Percentiles rank a stretch among this genome's conserved stretches.
phyloP scores from a whole-genome alignment of 257 asterid species.

The Cordia subcordata region DNA sequence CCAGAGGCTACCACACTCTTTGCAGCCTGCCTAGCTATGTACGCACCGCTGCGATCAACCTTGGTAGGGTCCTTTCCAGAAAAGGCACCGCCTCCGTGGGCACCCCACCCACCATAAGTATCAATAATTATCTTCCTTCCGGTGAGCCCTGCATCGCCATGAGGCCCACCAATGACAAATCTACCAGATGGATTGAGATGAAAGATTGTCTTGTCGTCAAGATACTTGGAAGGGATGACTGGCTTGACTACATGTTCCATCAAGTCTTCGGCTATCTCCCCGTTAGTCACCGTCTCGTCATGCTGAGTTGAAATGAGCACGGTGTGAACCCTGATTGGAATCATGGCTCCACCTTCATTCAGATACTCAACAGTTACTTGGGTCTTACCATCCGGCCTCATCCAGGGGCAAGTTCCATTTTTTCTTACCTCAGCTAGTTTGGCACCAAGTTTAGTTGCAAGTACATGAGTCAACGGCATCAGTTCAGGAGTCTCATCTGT shows the following conservation, averaged over 20 bases:
- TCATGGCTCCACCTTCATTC: constrained; percentile 63
- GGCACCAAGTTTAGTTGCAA: constrained; percentile 68
- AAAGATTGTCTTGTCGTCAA: constrained; percentile 63
- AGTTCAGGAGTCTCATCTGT: constrained; percentile 74
- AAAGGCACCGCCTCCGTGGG: constrained; percentile 77
- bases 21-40: constrained; percentile 65
- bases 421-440: constrained; percentile 59
- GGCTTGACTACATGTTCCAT: constrained; percentile 70
- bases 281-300: constrained; percentile 54
- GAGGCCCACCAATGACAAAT: constrained; percentile 66
- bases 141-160: constrained; percentile 68
- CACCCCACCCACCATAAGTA: constrained; percentile 74
- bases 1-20: constrained; percentile 72
- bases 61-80: constrained; percentile 68
- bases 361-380: constrained; percentile 67
- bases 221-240: constrained; percentile 56
- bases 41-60: constrained; percentile 73
- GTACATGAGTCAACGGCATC: constrained; percentile 68
- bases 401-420: constrained; percentile 59
- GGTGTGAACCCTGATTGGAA: constrained; percentile 61
- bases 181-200: constrained; percentile 70
- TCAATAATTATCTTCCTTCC: constrained; percentile 61
- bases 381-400: constrained; percentile 71
- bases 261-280: constrained; percentile 53
- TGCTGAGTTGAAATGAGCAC: constrained; percentile 73